Percentiles rank a stretch among this genome's conserved stretches.
These are phyloP conservation scores for Hyphodiscus sp. DNA, from an alignment of 2,329 filamentous ascomycete species.

Conservation along the genomic window DNA sequence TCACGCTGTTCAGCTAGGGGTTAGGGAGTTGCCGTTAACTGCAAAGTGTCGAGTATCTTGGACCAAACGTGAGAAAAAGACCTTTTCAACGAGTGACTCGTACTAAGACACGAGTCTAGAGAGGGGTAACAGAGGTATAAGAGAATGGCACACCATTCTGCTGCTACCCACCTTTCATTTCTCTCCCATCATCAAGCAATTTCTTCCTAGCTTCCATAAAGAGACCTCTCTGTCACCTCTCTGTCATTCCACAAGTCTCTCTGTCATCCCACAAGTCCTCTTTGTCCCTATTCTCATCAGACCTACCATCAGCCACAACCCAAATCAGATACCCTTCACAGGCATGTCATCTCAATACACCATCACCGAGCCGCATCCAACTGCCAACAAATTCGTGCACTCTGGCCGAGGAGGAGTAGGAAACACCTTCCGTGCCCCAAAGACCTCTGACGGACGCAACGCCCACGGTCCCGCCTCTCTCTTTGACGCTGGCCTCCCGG, in stretches of 20 bases:
- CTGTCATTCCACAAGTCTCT: background rate
- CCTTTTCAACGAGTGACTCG: slow-evolving; percentile 12
- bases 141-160: slow-evolving; percentile 9
- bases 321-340: background rate
- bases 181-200: slow-evolving; percentile 14
- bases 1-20: slow-evolving; percentile 2
- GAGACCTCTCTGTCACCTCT: background rate
- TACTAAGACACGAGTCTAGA: background rate
- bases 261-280: too few relatives aligned
- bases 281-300: too few relatives aligned
- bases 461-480: slow-evolving; percentile 26
- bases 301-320: background rate
- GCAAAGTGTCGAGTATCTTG: slow-evolving; percentile 9
- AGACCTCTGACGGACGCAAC: slow-evolving; percentile 19
- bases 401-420: slow-evolving; percentile 29
- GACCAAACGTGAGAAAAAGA: slow-evolving; percentile 3
- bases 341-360: slow-evolving; percentile 16
- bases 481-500: slow-evolving; percentile 22
- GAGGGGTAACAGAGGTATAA: slow-evolving; percentile 17
- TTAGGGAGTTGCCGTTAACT: slow-evolving; percentile 6
- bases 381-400: slow-evolving; percentile 22
- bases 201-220: slow-evolving; percentile 5
- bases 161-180: background rate
- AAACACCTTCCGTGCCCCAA: slow-evolving; percentile 28
- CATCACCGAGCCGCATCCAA: slow-evolving; percentile 29